These are phyloP conservation scores for Neckera pumila DNA, from an alignment of 225 moss, liverwort and hornwort species.

Conservation along the genomic window DNA sequence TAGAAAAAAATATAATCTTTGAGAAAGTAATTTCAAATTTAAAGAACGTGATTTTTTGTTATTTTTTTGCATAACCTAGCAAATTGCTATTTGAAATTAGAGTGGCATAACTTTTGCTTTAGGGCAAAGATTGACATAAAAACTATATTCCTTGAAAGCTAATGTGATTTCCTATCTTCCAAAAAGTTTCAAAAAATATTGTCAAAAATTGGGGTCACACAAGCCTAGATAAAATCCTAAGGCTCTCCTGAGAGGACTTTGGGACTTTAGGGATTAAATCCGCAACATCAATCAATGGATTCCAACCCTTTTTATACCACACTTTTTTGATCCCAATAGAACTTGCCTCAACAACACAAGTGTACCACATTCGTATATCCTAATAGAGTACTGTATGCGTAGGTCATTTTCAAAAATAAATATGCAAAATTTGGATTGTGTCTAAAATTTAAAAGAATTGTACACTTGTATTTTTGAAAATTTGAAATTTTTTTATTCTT, in stretches of 20 bases:
- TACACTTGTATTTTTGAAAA: too few relatives aligned
- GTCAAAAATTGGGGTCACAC: neutral
- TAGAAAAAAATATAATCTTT: neutral
- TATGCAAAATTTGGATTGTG: too few relatives aligned
- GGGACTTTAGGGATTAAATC: neutral
- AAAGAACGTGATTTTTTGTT: neutral
- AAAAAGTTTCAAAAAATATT: neutral
- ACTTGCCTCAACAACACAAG: too few relatives aligned
- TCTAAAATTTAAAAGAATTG: too few relatives aligned
- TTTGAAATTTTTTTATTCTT: too few relatives aligned
- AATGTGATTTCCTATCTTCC: neutral
- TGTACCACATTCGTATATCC: neutral
- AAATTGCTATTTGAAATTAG: fast-evolving
- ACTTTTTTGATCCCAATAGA: fast-evolving
- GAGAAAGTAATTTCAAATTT: neutral
- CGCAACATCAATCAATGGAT: fast-evolving
- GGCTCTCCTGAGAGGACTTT: fast-evolving
- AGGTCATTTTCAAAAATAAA: too few relatives aligned
- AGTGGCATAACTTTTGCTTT: neutral
- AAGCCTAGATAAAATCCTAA: fast-evolving
- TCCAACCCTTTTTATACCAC: neutral
- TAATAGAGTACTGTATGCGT: too few relatives aligned
- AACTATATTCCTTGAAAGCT: neutral
- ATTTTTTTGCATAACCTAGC: too few relatives aligned
- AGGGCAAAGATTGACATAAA: fast-evolving